Conservation (phyloP, 2,329 filamentous ascomycete genomes). For the Alternaria atra region DNA sequence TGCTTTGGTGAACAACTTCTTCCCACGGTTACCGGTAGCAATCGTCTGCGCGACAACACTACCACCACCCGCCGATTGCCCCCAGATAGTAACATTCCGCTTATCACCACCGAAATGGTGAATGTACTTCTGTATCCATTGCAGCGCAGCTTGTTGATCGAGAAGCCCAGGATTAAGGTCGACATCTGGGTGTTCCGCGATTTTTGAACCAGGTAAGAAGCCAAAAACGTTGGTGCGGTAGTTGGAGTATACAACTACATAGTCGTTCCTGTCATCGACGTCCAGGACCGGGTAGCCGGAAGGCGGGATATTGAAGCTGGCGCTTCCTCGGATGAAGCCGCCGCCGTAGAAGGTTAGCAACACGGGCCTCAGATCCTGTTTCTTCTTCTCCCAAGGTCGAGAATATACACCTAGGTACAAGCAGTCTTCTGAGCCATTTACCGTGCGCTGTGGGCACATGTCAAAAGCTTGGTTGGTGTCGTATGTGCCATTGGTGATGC, state of each 20-base stretch:
- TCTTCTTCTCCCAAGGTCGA: conserved; percentile 60
- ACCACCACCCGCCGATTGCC: conserved; percentile 65
- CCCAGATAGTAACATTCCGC: conserved; percentile 62
- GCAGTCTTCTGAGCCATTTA: conserved; percentile 67
- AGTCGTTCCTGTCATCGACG: conserved; percentile 60
- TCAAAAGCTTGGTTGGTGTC: conserved; percentile 65
- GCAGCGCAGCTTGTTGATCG: conserved; percentile 62
- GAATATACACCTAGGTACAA: conserved; percentile 69
- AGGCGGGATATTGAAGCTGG: conserved; percentile 64
- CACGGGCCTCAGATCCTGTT: conserved; percentile 61
- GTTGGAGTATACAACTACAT: conserved; percentile 63
- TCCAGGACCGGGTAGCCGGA: conserved; percentile 67
- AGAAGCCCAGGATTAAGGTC: conserved; percentile 63
- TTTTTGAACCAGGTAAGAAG: conserved; percentile 61
- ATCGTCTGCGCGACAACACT: conserved; percentile 63
- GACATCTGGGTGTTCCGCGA: conserved; percentile 55
- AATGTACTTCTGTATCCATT: conserved; percentile 65
- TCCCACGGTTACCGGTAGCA: conserved; percentile 56
- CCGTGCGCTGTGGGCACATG: conserved; percentile 67
- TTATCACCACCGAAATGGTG: conserved; percentile 64
- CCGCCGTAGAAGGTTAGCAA: conserved; percentile 70
- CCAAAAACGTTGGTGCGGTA: conserved; percentile 68
- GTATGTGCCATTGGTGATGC: conserved; percentile 61
- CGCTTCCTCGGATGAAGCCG: conserved; percentile 67
- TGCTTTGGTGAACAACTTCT: conserved; percentile 60